Evolutionary conservation across 805 yeast species (phyloP).

Genomic region (Candida tammaniensis): DNA sequence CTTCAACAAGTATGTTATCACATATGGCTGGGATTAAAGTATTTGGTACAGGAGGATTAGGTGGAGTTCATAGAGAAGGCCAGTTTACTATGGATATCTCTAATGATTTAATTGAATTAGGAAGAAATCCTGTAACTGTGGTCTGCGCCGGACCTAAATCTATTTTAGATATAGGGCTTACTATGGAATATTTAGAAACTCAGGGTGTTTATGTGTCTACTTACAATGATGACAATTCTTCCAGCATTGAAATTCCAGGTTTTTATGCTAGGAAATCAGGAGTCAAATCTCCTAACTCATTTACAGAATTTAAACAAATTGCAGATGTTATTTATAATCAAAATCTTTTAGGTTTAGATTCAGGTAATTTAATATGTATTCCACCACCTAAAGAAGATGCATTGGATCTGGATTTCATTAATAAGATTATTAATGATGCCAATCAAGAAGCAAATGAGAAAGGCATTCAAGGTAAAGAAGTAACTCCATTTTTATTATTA

Average conservation of each 20-base stretch:
- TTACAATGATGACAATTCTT: constrained; percentile 36
- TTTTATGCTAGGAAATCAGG: constrained; percentile 80
- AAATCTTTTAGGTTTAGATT: constrained; percentile 45
- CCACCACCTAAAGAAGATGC: constrained; percentile 75
- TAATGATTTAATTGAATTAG: constrained; percentile 84
- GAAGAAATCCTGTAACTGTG: constrained; percentile 82
- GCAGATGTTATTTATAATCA: constrained; percentile 56
- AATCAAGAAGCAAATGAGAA: constrained; percentile 48
- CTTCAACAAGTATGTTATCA: constrained; percentile 83
- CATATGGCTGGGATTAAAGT: constrained; percentile 73
- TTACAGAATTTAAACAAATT: constrained; percentile 52
- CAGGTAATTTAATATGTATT: constrained; percentile 77
- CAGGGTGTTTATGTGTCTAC: constrained; percentile 88
- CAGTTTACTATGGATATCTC: constrained; percentile 74
- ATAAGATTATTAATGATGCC: constrained; percentile 56
- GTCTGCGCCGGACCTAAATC: constrained; percentile 92
- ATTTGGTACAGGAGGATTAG: constrained; percentile 91
- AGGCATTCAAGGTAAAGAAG: constrained; percentile 65
- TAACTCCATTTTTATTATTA: constrained; percentile 74
- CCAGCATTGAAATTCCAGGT: constrained; percentile 59
- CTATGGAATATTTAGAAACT: constrained; percentile 85
- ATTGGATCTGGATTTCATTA: constrained; percentile 51
- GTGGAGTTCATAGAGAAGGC: constrained; percentile 86
- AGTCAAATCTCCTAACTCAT: constrained; percentile 63
- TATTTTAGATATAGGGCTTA: constrained; percentile 73